Evolutionary conservation across 257 asterid species (phyloP).

Genomic region (Solanum pinnatisectum): DNA sequence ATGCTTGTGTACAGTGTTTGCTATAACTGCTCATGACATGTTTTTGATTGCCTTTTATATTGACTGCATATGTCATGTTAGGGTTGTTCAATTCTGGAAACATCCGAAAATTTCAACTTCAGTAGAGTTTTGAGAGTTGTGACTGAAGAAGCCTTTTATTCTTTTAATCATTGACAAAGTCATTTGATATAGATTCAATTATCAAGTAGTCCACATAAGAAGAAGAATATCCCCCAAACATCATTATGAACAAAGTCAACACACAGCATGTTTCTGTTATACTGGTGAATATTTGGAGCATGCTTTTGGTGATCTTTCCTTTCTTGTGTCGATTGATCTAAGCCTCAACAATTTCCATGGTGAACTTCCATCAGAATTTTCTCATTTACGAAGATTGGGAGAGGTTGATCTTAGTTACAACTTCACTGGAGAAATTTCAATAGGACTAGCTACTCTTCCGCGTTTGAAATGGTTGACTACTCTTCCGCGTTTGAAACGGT

Average conservation of each 20-base stretch:
- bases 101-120: neutral
- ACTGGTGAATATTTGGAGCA: neutral
- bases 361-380: slow-evolving; percentile 5
- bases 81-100: neutral
- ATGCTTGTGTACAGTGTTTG: neutral
- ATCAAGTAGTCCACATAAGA: neutral
- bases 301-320: slow-evolving; percentile 24
- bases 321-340: slow-evolving; percentile 17
- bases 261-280: neutral
- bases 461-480: neutral
- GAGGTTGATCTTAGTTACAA: neutral
- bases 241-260: neutral
- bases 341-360: slow-evolving; percentile 13
- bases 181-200: neutral
- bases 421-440: neutral
- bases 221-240: neutral
- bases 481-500: neutral
- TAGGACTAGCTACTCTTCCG: neutral
- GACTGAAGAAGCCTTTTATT: neutral
- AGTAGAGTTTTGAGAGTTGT: neutral
- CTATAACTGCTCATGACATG: neutral
- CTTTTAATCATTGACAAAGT: neutral
- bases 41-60: neutral
- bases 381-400: neutral
- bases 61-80: neutral